These are phyloP conservation scores for Cutaneotrichosporon sp. DNA, from an alignment of 1,284 basidiomycete species.

Conservation along the genomic window DNA sequence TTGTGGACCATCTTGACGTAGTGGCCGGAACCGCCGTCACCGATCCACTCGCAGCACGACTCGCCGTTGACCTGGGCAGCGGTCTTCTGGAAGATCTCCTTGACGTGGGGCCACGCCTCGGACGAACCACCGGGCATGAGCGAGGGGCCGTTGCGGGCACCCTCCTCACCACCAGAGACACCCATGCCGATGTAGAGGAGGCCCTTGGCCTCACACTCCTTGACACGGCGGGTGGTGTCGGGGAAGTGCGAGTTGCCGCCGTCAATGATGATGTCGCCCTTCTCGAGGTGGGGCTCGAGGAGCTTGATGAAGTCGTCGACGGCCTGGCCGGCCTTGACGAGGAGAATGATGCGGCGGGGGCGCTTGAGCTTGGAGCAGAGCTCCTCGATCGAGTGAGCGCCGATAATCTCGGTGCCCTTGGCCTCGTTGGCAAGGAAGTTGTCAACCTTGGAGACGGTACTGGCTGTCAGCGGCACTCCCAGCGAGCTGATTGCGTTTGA, in stretches of 20 bases:
- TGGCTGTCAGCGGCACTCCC: conserved; percentile 15
- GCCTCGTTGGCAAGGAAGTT: conserved; percentile 95
- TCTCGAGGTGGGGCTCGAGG: conserved; percentile 61
- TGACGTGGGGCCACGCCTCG: conserved; percentile 94
- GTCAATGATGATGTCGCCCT: conserved; percentile 94
- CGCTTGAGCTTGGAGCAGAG: conserved; percentile 62
- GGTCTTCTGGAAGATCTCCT: conserved; percentile 98
- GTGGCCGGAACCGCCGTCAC: conserved; percentile 96
- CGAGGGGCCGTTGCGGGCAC: conserved; percentile 94
- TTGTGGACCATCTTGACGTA: conserved; percentile 67
- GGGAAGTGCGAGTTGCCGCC: conserved; percentile 99
- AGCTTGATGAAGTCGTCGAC: conserved; percentile 63
- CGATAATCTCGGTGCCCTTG: conserved; percentile 94
- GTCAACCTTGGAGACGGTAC: conserved; percentile 93
- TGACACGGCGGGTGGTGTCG: conserved; percentile 91
- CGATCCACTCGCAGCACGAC: conserved; percentile 99
- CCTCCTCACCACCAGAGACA: conserved; percentile 99
- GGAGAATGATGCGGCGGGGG: conserved; percentile 76
- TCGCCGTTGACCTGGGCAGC: conserved; percentile 94
- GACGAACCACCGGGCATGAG: conserved; percentile 98
- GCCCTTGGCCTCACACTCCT: conserved; percentile 92
- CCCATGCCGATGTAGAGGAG: conserved; percentile 97
- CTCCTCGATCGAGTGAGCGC: conserved; percentile 92
- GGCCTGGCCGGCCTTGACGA: conserved; percentile 72
- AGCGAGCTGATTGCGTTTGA: too few species aligned